phyloP scores from a whole-genome alignment of 306 rosid species.

The Gleditsia sinensis region DNA sequence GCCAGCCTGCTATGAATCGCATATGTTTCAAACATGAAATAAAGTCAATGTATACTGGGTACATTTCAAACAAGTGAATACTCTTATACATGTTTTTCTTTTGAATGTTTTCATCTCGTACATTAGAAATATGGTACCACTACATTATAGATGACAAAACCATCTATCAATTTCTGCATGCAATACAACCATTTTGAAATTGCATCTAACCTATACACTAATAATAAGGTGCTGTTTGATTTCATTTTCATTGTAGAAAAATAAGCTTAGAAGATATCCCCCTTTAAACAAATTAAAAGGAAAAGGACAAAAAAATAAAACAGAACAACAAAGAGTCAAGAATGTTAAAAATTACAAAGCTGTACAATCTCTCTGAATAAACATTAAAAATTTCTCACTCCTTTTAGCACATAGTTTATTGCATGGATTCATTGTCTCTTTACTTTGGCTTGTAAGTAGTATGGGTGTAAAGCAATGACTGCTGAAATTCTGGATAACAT shows the following conservation, averaged over 20 bases:
- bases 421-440: neutral
- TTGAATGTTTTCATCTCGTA: neutral
- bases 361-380: neutral
- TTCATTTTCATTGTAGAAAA: neutral
- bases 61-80: too few species aligned
- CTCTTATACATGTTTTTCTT: neutral
- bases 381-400: neutral
- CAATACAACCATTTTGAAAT: constrained; percentile 3
- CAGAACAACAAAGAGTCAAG: neutral
- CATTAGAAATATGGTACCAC: neutral
- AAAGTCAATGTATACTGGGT: too few species aligned
- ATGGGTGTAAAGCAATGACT: neutral
- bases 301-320: neutral
- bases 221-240: neutral
- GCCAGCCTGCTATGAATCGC: neutral
- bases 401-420: neutral
- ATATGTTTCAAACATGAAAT: neutral
- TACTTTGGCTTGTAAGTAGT: too few species aligned
- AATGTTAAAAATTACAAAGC: neutral
- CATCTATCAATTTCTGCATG: neutral
- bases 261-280: neutral
- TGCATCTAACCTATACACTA: neutral
- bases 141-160: neutral
- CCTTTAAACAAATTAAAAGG: neutral
- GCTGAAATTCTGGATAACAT: neutral